These are phyloP conservation scores for Maudiozyma serrabonitensis DNA, from an alignment of 805 yeast genomes.

Conservation along the genomic window DNA sequence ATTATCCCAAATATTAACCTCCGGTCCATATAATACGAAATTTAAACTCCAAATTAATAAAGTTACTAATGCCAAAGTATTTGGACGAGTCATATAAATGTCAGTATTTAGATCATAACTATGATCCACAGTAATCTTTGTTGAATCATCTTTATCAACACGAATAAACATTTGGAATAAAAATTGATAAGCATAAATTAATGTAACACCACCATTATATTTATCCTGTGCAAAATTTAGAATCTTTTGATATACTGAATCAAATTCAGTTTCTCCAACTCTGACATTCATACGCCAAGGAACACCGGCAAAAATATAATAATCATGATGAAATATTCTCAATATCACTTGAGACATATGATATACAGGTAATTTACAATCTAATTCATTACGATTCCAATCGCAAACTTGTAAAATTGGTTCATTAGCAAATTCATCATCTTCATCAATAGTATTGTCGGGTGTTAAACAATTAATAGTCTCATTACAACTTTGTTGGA, in stretches of 20 bases:
- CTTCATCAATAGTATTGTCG: not conserved
- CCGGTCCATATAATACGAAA: conserved; percentile 40
- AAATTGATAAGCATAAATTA: conserved; percentile 51
- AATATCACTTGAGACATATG: conserved; percentile 67
- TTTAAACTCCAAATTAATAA: conserved; percentile 43
- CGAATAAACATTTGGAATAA: conserved; percentile 50
- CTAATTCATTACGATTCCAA: conserved; percentile 20
- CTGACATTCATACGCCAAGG: conserved; percentile 69
- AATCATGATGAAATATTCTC: conserved; percentile 67
- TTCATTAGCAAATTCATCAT: not conserved
- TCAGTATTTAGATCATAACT: conserved; percentile 46
- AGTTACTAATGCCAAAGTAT: conserved; percentile 27
- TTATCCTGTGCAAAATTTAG: conserved; percentile 18
- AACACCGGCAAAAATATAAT: conserved; percentile 71
- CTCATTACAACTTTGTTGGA: conserved; percentile 12
- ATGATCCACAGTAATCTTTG: conserved; percentile 14
- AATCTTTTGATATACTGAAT: conserved; percentile 40
- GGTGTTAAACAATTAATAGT: conserved; percentile 3
- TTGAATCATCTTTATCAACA: conserved; percentile 5
- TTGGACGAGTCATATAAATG: conserved; percentile 34
- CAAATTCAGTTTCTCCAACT: conserved; percentile 43
- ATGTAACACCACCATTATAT: conserved; percentile 43
- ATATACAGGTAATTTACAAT: conserved; percentile 55
- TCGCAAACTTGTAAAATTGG: conserved; percentile 3
- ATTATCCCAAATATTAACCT: conserved; percentile 27